These are phyloP conservation scores for Geosmithia flava DNA, from an alignment of 2,329 filamentous ascomycete species.

Conservation along the genomic window DNA sequence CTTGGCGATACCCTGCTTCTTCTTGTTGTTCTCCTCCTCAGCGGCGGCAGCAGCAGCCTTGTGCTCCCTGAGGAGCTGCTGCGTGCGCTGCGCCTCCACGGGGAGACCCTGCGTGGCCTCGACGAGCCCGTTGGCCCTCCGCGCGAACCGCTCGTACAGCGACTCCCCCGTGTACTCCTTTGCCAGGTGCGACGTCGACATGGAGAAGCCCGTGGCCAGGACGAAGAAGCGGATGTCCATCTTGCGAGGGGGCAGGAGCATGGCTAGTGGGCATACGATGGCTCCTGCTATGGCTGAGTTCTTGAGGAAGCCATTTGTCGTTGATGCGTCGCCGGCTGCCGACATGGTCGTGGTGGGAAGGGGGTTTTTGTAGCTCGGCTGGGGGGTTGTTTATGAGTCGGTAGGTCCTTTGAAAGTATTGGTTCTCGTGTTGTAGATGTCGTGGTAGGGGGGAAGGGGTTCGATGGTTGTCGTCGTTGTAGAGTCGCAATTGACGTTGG, in stretches of 20 bases:
- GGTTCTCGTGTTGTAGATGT: too few species aligned
- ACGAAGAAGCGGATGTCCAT: slow-evolving; percentile 37
- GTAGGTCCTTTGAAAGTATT: too few species aligned
- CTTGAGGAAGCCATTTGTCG: slow-evolving; percentile 24
- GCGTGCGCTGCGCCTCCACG: slow-evolving; percentile 37
- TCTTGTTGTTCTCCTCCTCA: slow-evolving; percentile 15
- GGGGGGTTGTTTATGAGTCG: too few species aligned
- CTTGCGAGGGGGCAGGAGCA: slow-evolving; percentile 38
- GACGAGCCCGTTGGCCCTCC: slow-evolving; percentile 30
- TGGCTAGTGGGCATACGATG: slow-evolving; percentile 31
- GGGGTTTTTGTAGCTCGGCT: too few species aligned
- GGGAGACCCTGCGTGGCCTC: slow-evolving; percentile 41
- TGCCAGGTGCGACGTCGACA: slow-evolving; percentile 41
- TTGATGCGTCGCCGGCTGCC: too few species aligned
- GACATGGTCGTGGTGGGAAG: too few species aligned
- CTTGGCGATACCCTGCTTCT: slow-evolving; percentile 13
- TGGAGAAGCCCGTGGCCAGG: slow-evolving; percentile 35
- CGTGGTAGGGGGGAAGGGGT: too few species aligned
- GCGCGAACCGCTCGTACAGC: slow-evolving; percentile 32
- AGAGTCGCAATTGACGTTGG: too few species aligned
- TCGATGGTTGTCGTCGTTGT: too few species aligned
- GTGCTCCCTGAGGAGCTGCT: slow-evolving; percentile 33
- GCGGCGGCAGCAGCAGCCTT: slow-evolving; percentile 11
- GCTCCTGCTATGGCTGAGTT: slow-evolving; percentile 34
- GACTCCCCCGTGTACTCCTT: slow-evolving; percentile 45